Base-by-base conservation (phyloP, 106 monocot genomes). In the Phalaenopsis equestris region DNA sequence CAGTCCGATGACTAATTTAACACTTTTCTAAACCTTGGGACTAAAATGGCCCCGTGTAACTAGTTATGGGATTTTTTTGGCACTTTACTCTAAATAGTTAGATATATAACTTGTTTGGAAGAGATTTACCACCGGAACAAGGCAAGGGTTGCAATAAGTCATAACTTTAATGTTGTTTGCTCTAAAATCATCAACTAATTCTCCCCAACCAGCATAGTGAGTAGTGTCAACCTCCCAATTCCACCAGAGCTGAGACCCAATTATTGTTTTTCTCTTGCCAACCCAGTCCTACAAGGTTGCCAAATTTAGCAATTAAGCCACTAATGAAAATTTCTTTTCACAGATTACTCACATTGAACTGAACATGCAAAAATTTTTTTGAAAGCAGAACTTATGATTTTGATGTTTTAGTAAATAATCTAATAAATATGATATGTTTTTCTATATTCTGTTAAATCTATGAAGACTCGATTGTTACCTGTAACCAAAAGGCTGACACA, bases 181-280 rank as follows among this genome's bases (percentile, higher is more conserved):
- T 4, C 74, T 76, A 45, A 95, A 85, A 86, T 95, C 94, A 61
- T 81, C n/a, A 12, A 95, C 87, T 1, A 95, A 85, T 46, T 90
- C 82, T 14, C 41, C 47, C 94, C 94, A 95, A 30, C 90, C 85
- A 23, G 78, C 52, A 77, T 95, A 95, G 46, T 84, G 84, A 14
- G 12, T 65, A 16, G 42, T 79, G 67, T 95, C 94, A n/a, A 95
- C 84, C 76, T 92, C 94, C 94, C 94, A 95, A 73, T 95, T 95
- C 94, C 94, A 95, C 92, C 94, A 95, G 0, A 95, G 84, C 78
- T 95, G 94, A 19, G 94, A 95, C 17, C 94, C 94, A 72, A 95
- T 87, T 10, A 92, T 64, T n/a, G 94, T 95, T 83, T 94, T 75
- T 80, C 94, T 95, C 82, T 90, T 87, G n/a, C 94, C 94, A 37